Evolutionary conservation across 2,329 filamentous ascomycete species (phyloP).

Genomic region (Xylariales sp.): DNA sequence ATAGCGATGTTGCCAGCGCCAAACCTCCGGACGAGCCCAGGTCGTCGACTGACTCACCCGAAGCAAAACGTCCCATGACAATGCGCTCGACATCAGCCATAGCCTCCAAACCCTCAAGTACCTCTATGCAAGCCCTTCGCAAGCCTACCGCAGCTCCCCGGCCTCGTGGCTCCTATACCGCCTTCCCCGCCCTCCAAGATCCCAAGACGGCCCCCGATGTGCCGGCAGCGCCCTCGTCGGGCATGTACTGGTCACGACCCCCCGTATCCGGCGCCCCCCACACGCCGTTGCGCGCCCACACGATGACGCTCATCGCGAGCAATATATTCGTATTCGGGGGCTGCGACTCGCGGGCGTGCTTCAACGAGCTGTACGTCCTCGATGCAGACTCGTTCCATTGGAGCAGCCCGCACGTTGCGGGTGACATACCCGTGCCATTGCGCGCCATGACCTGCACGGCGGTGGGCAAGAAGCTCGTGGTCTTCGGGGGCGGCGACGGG

Average conservation of each 20-base stretch:
- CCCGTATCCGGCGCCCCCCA: slow-evolving; percentile 59
- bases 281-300: slow-evolving; percentile 60
- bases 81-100: slow-evolving; percentile 53
- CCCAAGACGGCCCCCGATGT: slow-evolving; percentile 55
- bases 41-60: slow-evolving; percentile 20
- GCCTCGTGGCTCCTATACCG: slow-evolving; percentile 36
- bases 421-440: slow-evolving; percentile 60
- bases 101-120: slow-evolving; percentile 27
- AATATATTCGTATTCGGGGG: slow-evolving; percentile 67
- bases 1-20: slow-evolving; percentile 16
- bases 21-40: slow-evolving; percentile 18
- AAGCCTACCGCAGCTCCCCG: slow-evolving; percentile 19
- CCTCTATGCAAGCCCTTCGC: slow-evolving; percentile 12
- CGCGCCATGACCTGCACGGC: slow-evolving; percentile 69
- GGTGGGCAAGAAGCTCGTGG: slow-evolving; percentile 64
- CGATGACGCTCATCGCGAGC: slow-evolving; percentile 60
- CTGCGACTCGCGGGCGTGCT: slow-evolving; percentile 62
- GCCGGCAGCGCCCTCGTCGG: slow-evolving; percentile 58
- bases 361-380: slow-evolving; percentile 65
- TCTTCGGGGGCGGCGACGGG: slow-evolving; percentile 67
- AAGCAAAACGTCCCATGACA: slow-evolving; percentile 36
- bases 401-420: slow-evolving; percentile 59
- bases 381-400: slow-evolving; percentile 68
- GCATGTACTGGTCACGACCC: slow-evolving; percentile 69
- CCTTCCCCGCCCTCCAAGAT: slow-evolving; percentile 55